Evolutionary conservation across 352 stramenopile species (phyloP), one percentile per base, ranked within the genome.

Genomic region (Plasmopara muralis): DNA sequence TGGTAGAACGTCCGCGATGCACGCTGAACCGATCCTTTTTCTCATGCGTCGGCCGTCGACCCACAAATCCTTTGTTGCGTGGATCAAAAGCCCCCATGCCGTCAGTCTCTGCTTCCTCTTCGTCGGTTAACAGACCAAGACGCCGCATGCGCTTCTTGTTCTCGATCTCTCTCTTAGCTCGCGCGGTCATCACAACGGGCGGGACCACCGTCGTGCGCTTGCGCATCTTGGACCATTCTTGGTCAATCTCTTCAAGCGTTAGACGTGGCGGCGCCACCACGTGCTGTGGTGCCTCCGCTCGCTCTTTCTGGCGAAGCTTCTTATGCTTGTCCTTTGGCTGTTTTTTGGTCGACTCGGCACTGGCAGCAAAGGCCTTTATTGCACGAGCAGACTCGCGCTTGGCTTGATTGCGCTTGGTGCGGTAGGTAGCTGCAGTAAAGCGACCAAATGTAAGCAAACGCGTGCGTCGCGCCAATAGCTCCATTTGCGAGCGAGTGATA

Each of bases 141-240:
- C 74, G 72, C 0, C 66, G 60, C 74, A 85, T 85, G 25, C 74
- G 74, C 40, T 71, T 64, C 50, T 72, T 78, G 68, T 83, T 83
- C 61, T 79, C 58, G 42, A 83, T 74, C 49, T 75, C 67, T 28
- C 72, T 70, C 43, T 69, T 68, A 18, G 65, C 70, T 5, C 64
- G 54, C 16, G 49, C 53, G 6, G 73, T 60, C n/a, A 81, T 47
- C 15, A 78, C 58, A 10, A 65, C 67, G 6, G 68, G 62, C 2
- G 64, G 69, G 41, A 74, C 52, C 8, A 62, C 29, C 39, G 60
- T 47, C 10, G 73, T 67, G 12, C 70, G 60, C 38, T 46, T 41
- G 30, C 73, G 73, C 70, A 83, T 74, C 14, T 42, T 54, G n/a
- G 50, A 53, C 73, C 73, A 83, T 30, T 79, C 56, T 42, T 64